Base-by-base conservation (phyloP, 2,329 filamentous ascomycete species). In the Emmonsiellopsis sp. region DNA sequence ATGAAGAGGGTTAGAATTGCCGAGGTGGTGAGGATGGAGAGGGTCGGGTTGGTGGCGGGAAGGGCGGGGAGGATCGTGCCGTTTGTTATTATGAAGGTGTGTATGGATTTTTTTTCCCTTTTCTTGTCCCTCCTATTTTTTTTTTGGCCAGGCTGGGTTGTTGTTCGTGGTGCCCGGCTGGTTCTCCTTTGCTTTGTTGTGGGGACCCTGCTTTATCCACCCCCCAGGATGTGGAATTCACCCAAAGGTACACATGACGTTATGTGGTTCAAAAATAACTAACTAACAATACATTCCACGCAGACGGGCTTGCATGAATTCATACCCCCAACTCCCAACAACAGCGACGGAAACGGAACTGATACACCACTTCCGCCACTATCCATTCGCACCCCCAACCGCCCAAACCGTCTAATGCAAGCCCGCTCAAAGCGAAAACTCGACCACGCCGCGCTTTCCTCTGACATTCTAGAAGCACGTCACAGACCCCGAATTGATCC, bases 1-100 rank as follows among this genome's bases (percentile, higher is more conserved):
- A 70, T 74, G 27, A 73, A 74, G 55, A 75, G 77, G 59, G 68
- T 80, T 43, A 77, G 81, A 54, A 75, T 87, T 59, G 81, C 77
- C 9, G 83, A 83, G 49, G 71, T 88, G 9, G 78, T 86, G 62
- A 88, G 87, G 67, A 68, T 80, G 39, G 77, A 81, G 58, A 83
- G 84, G 6, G 79, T 75, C 61, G 61, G 63, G 2, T 42, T 64
- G 52, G 52, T 55, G 27, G 62, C 58, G 53, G 64, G 64, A 37
- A 56, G 53, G 51, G 61, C 60, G 37, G 62, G 62, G 51, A 62
- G 64, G 37, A 65, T 72, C 43, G 62, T 74, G 13, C 60, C 68
- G 2, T 76, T 76, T 57, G 54, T 62, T 13, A 71, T 76, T 57
- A 60, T 65, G 34, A 58, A 61, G 56, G 72, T 74, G 55, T 52